These are phyloP conservation scores for Fusarium brevicatenulatum DNA, from an alignment of 2,329 filamentous ascomycete genomes.

Conservation along the genomic window DNA sequence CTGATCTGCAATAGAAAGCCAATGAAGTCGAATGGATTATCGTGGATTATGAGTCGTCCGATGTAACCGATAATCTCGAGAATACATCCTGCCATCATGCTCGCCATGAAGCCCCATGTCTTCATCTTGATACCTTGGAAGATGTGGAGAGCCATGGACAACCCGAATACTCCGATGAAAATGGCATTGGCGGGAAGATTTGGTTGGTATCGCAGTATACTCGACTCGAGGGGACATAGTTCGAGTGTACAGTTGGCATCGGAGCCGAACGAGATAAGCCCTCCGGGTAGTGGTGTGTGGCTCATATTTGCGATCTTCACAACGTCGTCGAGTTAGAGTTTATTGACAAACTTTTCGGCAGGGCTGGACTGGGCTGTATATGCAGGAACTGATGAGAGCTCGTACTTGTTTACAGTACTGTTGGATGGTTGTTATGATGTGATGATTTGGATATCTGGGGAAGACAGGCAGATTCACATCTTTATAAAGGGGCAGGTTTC, in stretches of 20 bases:
- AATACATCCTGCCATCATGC: conserved; percentile 64
- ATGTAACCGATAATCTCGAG: conserved; percentile 70
- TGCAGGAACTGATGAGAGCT: background rate
- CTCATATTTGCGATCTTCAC: conserved; percentile 2
- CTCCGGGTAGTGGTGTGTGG: conserved; percentile 30
- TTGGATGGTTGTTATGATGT: background rate
- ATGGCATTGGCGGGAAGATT: conserved; percentile 34
- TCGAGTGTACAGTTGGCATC: conserved; percentile 42
- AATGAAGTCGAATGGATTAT: conserved; percentile 65
- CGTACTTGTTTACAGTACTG: background rate
- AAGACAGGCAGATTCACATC: background rate
- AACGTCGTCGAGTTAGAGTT: background rate
- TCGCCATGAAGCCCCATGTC: conserved; percentile 54
- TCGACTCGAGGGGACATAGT: conserved; percentile 38
- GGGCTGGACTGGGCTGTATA: background rate
- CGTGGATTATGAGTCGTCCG: conserved; percentile 64
- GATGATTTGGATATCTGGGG: background rate
- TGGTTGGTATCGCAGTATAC: conserved; percentile 39
- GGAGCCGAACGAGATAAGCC: conserved; percentile 39
- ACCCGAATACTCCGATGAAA: conserved; percentile 35
- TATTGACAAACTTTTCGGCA: background rate
- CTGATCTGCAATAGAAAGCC: conserved; percentile 73
- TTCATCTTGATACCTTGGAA: conserved; percentile 35
- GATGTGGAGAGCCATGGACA: conserved; percentile 29
- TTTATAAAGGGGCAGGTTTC: conserved; percentile 5